phyloP scores from a whole-genome alignment of 2,329 filamentous ascomycete species.

The Fusarium paranaense region DNA sequence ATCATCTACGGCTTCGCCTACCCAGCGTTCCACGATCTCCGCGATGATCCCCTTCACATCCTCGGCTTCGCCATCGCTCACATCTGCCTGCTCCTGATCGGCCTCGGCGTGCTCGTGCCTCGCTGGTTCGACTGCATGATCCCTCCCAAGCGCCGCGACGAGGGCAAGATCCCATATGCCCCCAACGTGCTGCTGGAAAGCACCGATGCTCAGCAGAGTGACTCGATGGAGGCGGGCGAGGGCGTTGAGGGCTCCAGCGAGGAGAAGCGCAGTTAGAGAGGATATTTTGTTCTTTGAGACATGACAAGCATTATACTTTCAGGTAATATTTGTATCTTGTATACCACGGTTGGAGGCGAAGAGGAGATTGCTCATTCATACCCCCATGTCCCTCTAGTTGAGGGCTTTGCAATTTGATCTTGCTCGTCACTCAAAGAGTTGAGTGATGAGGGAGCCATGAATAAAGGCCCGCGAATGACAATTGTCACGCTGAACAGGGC shows the following conservation, averaged over 20 bases:
- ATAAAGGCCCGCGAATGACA: slow-evolving; percentile 9
- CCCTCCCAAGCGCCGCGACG: slow-evolving; percentile 57
- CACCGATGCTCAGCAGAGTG: slow-evolving; percentile 24
- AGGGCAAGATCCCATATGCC: slow-evolving; percentile 53
- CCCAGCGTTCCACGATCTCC: slow-evolving; percentile 59
- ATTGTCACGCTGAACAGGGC: slow-evolving; percentile 10
- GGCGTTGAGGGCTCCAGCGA: slow-evolving; percentile 9
- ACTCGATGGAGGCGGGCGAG: slow-evolving; percentile 29
- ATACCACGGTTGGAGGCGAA: not conserved
- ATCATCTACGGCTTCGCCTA: slow-evolving; percentile 66
- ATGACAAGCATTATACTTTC: not conserved
- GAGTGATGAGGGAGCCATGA: not conserved
- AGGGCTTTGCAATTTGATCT: not conserved
- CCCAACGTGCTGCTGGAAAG: slow-evolving; percentile 37
- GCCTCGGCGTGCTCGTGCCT: slow-evolving; percentile 62
- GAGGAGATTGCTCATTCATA: not conserved
- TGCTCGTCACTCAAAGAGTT: not conserved
- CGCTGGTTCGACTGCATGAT: slow-evolving; percentile 66
- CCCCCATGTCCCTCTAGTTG: not conserved
- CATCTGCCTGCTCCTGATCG: slow-evolving; percentile 58
- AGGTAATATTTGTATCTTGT: not conserved
- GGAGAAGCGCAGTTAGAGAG: slow-evolving; percentile 18
- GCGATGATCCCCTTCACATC: slow-evolving; percentile 63
- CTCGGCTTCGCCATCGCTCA: slow-evolving; percentile 62
- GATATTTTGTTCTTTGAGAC: not conserved